These are phyloP conservation scores for Colletotrichum eleusines DNA, from an alignment of 2,329 filamentous ascomycete species.

Conservation along the genomic window DNA sequence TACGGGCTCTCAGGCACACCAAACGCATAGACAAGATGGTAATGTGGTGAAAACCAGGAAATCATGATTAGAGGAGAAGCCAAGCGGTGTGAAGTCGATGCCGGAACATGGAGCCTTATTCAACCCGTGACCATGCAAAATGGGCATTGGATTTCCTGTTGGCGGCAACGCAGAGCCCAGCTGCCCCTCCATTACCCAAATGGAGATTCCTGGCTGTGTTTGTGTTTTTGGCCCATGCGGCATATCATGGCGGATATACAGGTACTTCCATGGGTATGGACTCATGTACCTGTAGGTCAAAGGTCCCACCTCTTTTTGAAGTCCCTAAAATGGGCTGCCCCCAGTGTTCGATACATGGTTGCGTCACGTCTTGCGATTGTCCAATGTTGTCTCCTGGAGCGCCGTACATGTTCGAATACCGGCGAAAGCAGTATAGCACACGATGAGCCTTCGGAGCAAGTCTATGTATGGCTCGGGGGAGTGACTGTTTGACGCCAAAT, in stretches of 20 bases:
- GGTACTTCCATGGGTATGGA: constrained; percentile 9
- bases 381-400: neutral
- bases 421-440: neutral
- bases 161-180: constrained; percentile 26
- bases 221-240: constrained; percentile 28
- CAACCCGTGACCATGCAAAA: constrained; percentile 13
- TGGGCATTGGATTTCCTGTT: constrained; percentile 36
- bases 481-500: constrained; percentile 11
- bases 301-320: constrained; percentile 27
- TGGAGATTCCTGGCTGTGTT: neutral
- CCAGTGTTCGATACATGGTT: constrained; percentile 13
- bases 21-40: constrained; percentile 5
- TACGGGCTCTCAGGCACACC: constrained; percentile 1
- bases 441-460: neutral
- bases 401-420: neutral
- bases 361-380: constrained; percentile 30
- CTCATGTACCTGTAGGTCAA: constrained; percentile 11
- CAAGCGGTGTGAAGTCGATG: constrained; percentile 25
- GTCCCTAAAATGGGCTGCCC: constrained; percentile 14
- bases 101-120: constrained; percentile 17
- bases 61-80: neutral
- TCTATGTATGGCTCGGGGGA: neutral
- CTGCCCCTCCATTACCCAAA: constrained; percentile 14
- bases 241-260: constrained; percentile 26
- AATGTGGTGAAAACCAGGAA: constrained; percentile 18